phyloP scores from a whole-genome alignment of 768 basidiomycete species.

The Boletellus ananiceps region DNA sequence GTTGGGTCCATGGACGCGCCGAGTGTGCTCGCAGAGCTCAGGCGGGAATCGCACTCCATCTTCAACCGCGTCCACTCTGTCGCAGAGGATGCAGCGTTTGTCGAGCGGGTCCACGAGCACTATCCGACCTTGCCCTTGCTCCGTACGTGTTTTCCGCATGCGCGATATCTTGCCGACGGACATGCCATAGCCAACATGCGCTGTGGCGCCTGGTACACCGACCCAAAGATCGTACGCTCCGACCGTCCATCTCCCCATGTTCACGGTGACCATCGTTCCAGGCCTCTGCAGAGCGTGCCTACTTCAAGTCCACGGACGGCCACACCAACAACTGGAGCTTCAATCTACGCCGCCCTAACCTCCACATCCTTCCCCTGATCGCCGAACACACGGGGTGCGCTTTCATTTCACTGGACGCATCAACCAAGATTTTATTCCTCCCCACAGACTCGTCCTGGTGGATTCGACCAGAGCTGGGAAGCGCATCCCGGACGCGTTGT shows the following conservation, averaged over 20 bases:
- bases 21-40: slow-evolving; percentile 45
- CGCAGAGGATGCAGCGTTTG: slow-evolving; percentile 68
- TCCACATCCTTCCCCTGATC: slow-evolving; percentile 66
- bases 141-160: slow-evolving; percentile 36
- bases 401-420: neutral
- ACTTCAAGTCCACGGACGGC: slow-evolving; percentile 92
- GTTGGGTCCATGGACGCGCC: slow-evolving; percentile 8
- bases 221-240: slow-evolving; percentile 54
- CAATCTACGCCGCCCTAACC: slow-evolving; percentile 77
- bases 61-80: slow-evolving; percentile 90
- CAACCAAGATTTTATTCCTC: neutral
- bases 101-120: slow-evolving; percentile 45
- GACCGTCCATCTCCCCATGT: neutral
- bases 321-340: slow-evolving; percentile 84
- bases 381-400: slow-evolving; percentile 56
- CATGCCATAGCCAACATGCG: slow-evolving; percentile 71
- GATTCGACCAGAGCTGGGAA: slow-evolving; percentile 94
- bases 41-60: slow-evolving; percentile 68
- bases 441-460: slow-evolving; percentile 68
- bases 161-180: neutral
- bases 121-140: slow-evolving; percentile 53
- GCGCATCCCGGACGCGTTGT: slow-evolving; percentile 88
- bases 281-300: slow-evolving; percentile 40
- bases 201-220: slow-evolving; percentile 92
- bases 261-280: slow-evolving; percentile 2